Conservation (phyloP, 23 red algal genomes). For the Gracilariopsis chorda region DNA sequence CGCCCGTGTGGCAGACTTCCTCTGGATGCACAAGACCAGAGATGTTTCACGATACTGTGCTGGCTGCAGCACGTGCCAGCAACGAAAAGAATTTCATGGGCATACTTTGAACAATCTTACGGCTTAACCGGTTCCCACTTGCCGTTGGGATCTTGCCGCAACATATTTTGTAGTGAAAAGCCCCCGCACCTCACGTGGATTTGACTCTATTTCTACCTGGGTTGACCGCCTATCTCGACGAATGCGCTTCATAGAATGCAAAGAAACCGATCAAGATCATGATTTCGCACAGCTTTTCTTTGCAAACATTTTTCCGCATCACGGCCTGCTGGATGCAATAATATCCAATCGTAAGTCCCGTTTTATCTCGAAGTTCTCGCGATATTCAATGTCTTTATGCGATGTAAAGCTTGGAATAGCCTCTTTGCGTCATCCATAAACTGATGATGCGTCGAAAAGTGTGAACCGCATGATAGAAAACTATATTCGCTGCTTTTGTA, state of each 20-base stretch:
- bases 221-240: neutral
- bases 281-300: neutral
- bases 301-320: neutral
- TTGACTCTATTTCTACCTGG: neutral
- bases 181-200: neutral
- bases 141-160: neutral
- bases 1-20: neutral
- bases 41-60: neutral
- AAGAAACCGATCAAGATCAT: neutral
- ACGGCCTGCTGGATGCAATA: neutral
- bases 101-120: neutral
- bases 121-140: neutral
- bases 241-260: neutral
- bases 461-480: neutral
- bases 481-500: constrained; percentile 3
- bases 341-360: too few species aligned
- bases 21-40: neutral
- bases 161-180: neutral
- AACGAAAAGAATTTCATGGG: neutral
- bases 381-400: too few species aligned
- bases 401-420: too few species aligned
- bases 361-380: too few species aligned
- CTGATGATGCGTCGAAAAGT: neutral
- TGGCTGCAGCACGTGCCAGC: neutral
- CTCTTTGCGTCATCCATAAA: too few species aligned